Base-by-base conservation (phyloP, 2,329 filamentous ascomycete genomes). In the Fusarium sp. region DNA sequence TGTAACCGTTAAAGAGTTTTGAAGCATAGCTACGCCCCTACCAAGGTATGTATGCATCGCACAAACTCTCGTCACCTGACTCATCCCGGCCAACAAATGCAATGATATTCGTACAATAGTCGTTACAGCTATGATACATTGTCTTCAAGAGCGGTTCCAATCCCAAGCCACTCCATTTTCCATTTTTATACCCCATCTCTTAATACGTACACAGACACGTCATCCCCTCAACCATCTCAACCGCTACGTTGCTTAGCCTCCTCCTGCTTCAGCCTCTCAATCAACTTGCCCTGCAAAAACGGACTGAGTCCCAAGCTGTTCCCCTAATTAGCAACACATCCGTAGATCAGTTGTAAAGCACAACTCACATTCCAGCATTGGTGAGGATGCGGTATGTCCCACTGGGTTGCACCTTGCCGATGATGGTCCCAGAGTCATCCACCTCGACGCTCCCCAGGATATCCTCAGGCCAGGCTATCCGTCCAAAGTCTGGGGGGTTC, bases 361-460 rank as follows among this genome's bases (percentile, higher is more conserved):
- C 35, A 88, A 88, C 90, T 89, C 80, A 92, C 90, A 92, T 90
- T 78, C 91, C 91, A 80, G 92, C 87, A 60, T 90, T 90, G 1
- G 91, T 92, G 60, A 92, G 77, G 33, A 92, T 83, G 40, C 91
- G 87, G 78, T 92, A 92, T 5, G 89, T 92, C 16, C 90, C 89
- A 70, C 90, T 91, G 2, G 86, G 83, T 80, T 90, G 86, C 71
- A 89, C 88, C 71, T 85, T 87, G 24, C 89, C 89, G 29, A 91
- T 83, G 60, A 92, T 87, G 31, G 86, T 79, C 0, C 91, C 91
- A 8, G 81, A 72, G 2, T 84, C 85, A 77, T 92, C 85, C 6
- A 93, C 91, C 78, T 92, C 88, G 44, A 93, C 85, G 71, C 91
- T 92, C 40, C 91, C 91, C 62, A 93, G 83, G 40, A 93, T 93